Base-by-base conservation (phyloP, 1,284 basidiomycete genomes). In the Ganoderma sinense region DNA sequence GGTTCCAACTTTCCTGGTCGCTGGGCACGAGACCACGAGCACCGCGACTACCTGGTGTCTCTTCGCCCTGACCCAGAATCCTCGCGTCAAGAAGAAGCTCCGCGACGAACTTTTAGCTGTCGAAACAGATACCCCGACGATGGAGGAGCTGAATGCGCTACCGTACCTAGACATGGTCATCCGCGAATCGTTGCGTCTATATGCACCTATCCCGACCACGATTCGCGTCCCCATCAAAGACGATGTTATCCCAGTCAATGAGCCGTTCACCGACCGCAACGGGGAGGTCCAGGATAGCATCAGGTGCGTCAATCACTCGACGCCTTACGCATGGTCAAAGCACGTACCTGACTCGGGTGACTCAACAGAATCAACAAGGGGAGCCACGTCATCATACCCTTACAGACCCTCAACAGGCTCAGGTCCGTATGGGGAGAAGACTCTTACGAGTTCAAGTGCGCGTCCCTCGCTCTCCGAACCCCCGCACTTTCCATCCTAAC, bases 21-120 rank as follows among this genome's bases (percentile, higher is more conserved):
- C 90, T 7, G 94, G 94, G 0, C 92, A 95, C 78, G 94, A 96
- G 77, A 96, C 95, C 0, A 84, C 83, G 14, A 73, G 71, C 53
- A 72, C 78, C 0, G 77, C 76, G 4, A 84, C 85, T 0, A 84
- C 85, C 0, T 91, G 90, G 89, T 88, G 89, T 0, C 81, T 96
- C 0, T 92, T 85, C 78, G 86, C 88, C 0, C 86, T 97, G 2
- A 80, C 89, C 0, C 82, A 84, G 58, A 72, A 88, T 64, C 86
- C 84, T 0, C 82, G 84, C 0, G 81, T 89, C 0, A 94, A 96
- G 78, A 79, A 75, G 18, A 89, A 88, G 73, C 86, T 97, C 0
- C 88, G 94, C 0, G 83, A 87, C 0, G 96, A 97, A 76, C 82
- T 94, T 0, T 75, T 84, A 11, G 76, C 80, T 0, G 75, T 89